These are phyloP conservation scores for Cochlearia excelsa DNA, from an alignment of 345 rosid species.

Conservation along the genomic window DNA sequence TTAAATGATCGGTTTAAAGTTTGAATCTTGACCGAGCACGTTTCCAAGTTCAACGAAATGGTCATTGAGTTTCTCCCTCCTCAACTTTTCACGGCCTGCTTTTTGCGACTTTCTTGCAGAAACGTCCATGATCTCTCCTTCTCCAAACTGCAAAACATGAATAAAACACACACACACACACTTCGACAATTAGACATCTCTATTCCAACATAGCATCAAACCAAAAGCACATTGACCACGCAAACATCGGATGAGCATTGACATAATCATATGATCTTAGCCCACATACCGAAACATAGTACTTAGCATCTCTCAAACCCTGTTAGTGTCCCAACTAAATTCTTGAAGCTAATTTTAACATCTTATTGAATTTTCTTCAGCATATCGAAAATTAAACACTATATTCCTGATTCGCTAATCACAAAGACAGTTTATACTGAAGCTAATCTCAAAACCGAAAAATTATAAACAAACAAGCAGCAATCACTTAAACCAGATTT, in stretches of 20 bases:
- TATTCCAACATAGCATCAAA: constrained; percentile 9
- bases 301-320: background rate
- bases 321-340: background rate
- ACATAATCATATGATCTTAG: background rate
- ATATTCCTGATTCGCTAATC: background rate
- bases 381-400: constrained; percentile 8
- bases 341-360: constrained; percentile 15
- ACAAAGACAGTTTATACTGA: background rate
- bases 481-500: background rate
- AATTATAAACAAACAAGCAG: background rate
- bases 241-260: no score
- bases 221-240: background rate
- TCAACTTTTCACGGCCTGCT: constrained; percentile 87
- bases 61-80: constrained; percentile 87
- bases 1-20: no score
- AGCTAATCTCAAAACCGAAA: constrained; percentile 1
- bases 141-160: constrained; percentile 9
- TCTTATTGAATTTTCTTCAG: background rate
- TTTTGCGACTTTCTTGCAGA: constrained; percentile 71
- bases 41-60: constrained; percentile 78
- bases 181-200: background rate
- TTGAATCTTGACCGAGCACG: constrained; percentile 51
- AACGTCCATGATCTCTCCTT: constrained; percentile 42
- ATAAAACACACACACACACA: background rate
- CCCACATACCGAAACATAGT: background rate